Conservation (phyloP, 441 rosid species). For the Brassica hybrid region DNA sequence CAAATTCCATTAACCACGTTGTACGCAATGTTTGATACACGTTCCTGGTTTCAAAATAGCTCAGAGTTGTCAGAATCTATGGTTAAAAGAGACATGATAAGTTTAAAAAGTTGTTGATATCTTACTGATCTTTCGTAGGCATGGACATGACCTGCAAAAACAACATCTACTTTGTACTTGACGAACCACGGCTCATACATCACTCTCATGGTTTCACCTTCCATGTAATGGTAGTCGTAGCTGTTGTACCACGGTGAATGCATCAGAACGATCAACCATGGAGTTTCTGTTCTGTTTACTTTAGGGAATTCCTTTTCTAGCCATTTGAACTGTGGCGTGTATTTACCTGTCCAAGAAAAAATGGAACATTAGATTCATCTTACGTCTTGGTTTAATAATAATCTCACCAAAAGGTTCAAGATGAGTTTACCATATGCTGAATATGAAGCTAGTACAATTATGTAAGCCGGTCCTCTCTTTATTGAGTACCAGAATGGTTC, state of each 20-base stretch:
- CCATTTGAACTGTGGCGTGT: slow-evolving; percentile 89
- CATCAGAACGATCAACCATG: slow-evolving; percentile 85
- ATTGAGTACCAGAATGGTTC: slow-evolving; percentile 83
- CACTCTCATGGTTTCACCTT: slow-evolving; percentile 95
- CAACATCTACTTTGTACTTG: slow-evolving; percentile 76
- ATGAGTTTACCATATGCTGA: slow-evolving; percentile 65
- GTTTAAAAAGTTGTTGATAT: slow-evolving; percentile 28
- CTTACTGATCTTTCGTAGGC: slow-evolving; percentile 72
- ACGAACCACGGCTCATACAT: slow-evolving; percentile 83
- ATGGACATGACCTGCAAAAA: slow-evolving; percentile 92
- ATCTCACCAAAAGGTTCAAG: neutral
- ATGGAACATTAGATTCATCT: neutral
- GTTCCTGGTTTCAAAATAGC: slow-evolving; percentile 58
- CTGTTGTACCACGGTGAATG: slow-evolving; percentile 96
- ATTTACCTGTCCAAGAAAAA: slow-evolving; percentile 35
- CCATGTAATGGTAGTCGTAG: slow-evolving; percentile 88
- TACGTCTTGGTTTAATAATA: neutral
- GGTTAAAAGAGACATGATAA: slow-evolving; percentile 1
- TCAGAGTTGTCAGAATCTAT: neutral
- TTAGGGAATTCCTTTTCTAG: slow-evolving; percentile 72
- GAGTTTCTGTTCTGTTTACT: slow-evolving; percentile 82
- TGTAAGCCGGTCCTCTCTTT: slow-evolving; percentile 82
- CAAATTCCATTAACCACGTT: slow-evolving; percentile 64
- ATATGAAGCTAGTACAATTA: slow-evolving; percentile 79
- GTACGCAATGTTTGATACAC: slow-evolving; percentile 78